phyloP scores from a whole-genome alignment of 345 rosid species.

The Alliaria petiolata region DNA sequence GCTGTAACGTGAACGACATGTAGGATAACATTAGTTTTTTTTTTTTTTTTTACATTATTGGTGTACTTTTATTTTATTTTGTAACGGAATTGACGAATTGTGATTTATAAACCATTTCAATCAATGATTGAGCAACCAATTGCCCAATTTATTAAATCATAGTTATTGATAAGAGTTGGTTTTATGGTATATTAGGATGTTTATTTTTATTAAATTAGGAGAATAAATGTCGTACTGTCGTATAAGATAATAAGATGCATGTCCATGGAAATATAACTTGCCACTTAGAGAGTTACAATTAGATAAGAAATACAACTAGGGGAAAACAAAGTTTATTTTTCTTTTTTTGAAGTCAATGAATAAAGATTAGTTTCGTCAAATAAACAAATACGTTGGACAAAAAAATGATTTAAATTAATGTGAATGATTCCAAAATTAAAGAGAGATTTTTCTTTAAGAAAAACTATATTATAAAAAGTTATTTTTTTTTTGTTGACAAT shows the following conservation, averaged over 20 bases:
- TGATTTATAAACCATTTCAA: neutral
- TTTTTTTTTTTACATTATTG: no score
- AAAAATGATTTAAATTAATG: neutral
- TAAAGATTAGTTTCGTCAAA: neutral
- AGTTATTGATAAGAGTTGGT: neutral
- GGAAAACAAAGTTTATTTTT: neutral
- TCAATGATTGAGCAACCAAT: neutral
- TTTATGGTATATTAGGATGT: no score
- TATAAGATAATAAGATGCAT: neutral
- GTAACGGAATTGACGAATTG: neutral
- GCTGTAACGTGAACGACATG: slow-evolving; percentile 24
- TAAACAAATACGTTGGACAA: neutral
- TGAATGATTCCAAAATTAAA: no score
- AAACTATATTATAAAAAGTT: neutral
- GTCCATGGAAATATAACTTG: neutral
- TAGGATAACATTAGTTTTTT: no score
- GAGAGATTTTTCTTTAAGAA: no score
- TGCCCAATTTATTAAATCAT: neutral
- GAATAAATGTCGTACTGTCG: slow-evolving; percentile 7
- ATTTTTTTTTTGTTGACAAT: neutral
- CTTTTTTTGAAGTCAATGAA: neutral
- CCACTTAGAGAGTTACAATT: neutral
- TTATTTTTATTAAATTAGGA: neutral
- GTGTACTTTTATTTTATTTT: neutral
- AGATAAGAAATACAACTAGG: neutral